Percentiles rank a stretch among this genome's conserved stretches.
Conservation (phyloP, 169 alveolate genomes). For the Fabrea salina region DNA sequence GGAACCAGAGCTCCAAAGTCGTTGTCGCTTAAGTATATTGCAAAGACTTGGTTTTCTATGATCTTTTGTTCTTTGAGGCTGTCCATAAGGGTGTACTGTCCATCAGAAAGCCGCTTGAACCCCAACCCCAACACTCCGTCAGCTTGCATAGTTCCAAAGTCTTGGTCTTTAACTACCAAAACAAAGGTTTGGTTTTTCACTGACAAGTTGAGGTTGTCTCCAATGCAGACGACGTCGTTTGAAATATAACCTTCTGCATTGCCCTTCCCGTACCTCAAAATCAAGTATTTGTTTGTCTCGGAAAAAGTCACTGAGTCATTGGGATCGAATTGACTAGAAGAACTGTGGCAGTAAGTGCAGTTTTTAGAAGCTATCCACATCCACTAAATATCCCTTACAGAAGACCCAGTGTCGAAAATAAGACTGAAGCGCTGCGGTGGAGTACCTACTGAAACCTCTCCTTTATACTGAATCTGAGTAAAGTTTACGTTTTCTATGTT, state of each 20-base stretch:
- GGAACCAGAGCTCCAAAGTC: background rate
- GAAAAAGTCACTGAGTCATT: background rate
- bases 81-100: background rate
- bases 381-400: background rate
- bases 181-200: background rate
- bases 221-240: background rate
- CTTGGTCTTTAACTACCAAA: background rate
- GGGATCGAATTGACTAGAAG: background rate
- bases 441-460: background rate
- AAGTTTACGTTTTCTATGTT: too few species aligned
- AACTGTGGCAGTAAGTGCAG: background rate
- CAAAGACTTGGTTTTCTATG: background rate
- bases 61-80: background rate
- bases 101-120: background rate
- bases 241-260: background rate
- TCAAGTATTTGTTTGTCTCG: background rate
- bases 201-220: background rate
- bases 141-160: background rate
- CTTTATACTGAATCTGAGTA: conserved; percentile 13
- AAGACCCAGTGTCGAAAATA: conserved; percentile 29
- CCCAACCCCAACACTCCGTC: conserved; percentile 11
- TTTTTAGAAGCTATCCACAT: conserved; percentile 10
- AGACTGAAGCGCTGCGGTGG: conserved; percentile 25
- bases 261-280: background rate
- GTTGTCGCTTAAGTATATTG: background rate